Percentiles rank a stretch among this genome's conserved stretches.
phyloP scores from a whole-genome alignment of 345 rosid species.

The Kernera saxatilis region DNA sequence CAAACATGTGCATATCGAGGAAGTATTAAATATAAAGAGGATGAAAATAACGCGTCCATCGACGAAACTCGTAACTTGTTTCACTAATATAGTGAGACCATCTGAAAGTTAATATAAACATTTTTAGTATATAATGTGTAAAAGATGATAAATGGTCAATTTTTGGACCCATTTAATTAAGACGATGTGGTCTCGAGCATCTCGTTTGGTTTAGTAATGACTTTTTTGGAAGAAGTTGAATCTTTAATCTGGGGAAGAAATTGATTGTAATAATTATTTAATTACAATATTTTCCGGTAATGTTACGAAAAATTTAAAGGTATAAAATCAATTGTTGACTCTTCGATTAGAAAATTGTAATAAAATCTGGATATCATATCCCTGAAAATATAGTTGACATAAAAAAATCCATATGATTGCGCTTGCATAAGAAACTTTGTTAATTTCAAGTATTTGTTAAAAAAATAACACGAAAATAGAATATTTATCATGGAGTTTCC shows the following conservation, averaged over 20 bases:
- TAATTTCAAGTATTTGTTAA: no score
- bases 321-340: no score
- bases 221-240: neutral
- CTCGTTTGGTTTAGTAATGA: neutral
- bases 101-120: neutral
- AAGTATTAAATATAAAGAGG: neutral
- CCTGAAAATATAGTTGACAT: neutral
- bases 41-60: neutral
- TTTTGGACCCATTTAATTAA: neutral
- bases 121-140: neutral
- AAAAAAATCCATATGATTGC: no score
- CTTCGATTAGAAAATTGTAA: neutral
- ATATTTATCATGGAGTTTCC: no score
- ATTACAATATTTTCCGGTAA: neutral
- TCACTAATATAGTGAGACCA: conserved; percentile 2
- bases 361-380: neutral
- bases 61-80: neutral
- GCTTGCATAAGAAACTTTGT: no score
- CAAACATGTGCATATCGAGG: neutral
- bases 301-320: no score
- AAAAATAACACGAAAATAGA: no score
- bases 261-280: neutral
- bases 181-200: neutral
- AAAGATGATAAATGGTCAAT: neutral
- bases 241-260: neutral